These are phyloP conservation scores for Fusarium sp. DNA, from an alignment of 2,329 filamentous ascomycete genomes.

Conservation along the genomic window DNA sequence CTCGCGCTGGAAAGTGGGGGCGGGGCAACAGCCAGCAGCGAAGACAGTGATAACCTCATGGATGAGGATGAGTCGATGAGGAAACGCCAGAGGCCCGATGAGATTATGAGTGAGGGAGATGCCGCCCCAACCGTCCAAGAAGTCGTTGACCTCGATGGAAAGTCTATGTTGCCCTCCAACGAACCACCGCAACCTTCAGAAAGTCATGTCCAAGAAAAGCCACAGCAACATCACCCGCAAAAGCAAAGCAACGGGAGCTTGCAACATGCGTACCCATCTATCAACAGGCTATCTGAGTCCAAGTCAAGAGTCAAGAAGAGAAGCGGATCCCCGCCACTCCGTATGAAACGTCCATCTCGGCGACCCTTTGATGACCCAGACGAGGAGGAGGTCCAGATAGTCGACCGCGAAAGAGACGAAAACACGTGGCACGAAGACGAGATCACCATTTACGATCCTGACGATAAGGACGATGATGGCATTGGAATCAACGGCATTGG, in stretches of 20 bases:
- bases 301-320: slow-evolving; percentile 52
- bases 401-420: slow-evolving; percentile 67
- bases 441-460: slow-evolving; percentile 73
- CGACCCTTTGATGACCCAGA: slow-evolving; percentile 37
- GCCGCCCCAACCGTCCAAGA: slow-evolving; percentile 17
- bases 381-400: slow-evolving; percentile 53
- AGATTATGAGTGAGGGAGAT: slow-evolving; percentile 47
- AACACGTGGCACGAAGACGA: slow-evolving; percentile 76
- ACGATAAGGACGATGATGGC: slow-evolving; percentile 74
- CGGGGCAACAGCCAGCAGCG: slow-evolving; percentile 51
- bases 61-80: slow-evolving; percentile 43
- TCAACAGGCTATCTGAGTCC: slow-evolving; percentile 53
- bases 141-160: slow-evolving; percentile 17
- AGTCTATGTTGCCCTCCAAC: slow-evolving; percentile 1
- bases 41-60: slow-evolving; percentile 45
- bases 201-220: background rate
- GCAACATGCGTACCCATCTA: slow-evolving; percentile 52
- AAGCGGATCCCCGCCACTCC: slow-evolving; percentile 54
- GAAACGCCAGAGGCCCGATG: slow-evolving; percentile 54
- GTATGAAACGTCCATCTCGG: slow-evolving; percentile 40
- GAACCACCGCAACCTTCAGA: slow-evolving; percentile 2
- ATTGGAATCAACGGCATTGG: slow-evolving; percentile 75
- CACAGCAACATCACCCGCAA: slow-evolving; percentile 8
- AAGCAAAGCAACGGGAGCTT: slow-evolving; percentile 33
- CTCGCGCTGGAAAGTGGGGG: slow-evolving; percentile 61